Base-by-base conservation (phyloP, 2,329 filamentous ascomycete species). In the Diatrype stigma region DNA sequence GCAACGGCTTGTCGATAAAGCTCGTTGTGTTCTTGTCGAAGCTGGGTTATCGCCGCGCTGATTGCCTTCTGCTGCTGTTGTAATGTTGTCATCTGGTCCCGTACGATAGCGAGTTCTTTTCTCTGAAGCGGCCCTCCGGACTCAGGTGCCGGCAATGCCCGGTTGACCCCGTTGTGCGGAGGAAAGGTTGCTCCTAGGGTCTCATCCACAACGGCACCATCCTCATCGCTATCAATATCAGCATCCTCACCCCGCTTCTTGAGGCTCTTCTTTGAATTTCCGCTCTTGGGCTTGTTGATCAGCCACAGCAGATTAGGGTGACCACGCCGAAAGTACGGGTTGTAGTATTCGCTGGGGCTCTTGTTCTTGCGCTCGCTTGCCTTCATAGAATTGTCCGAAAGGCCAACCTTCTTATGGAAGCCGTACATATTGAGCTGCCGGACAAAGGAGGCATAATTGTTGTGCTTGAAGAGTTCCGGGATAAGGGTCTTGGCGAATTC, bases 401-500 rank as follows among this genome's bases (percentile, higher is more conserved):
- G 79, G 3, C 89, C 89, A 3, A 94, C 89, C 40, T 89, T 87
- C 77, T 99, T 99, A 77, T 99, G 94, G 62, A 99, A 99, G 67
- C 96, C 92, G 70, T 96, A 96, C 69, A 96, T 96, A 76, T 96
- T 96, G 52, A 96, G 76, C 69, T 96, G 92, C 46, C 92, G 87
- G 52, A 96, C 92, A 67, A 96, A 96, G 71, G 91, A 96, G 30
- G 92, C 92, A 74, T 96, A 96, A 70, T 96, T 96, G 80, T 90
- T 96, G 73, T 97, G 94, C 72, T 99, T 99, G 78, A 99, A 99
- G 65, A 97, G 91, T 68, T 97, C 96, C 2, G 94, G 94, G 16
- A 99, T 82, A 62, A 99, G 96, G 37, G 89, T 88, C 69, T 96
- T 96, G 21, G 94, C 97, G 66, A 99, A 99, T 70, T 96, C 93